Base-by-base conservation (phyloP, 1,284 basidiomycete species). In the Amylostereum areolatum region DNA sequence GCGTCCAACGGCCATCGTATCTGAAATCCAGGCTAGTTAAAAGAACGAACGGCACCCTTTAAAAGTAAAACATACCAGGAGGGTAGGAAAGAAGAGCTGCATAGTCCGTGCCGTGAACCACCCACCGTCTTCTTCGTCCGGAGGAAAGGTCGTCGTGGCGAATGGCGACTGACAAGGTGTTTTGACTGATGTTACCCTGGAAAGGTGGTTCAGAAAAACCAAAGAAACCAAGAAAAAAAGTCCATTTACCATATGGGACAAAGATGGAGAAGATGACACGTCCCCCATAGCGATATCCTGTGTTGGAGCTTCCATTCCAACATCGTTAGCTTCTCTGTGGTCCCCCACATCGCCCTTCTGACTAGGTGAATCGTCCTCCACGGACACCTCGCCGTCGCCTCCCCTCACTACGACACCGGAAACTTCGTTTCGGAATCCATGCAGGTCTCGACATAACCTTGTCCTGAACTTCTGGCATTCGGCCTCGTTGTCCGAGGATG, bases 111-210 rank as follows among this genome's bases (percentile, higher is more conserved):
- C 10, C 42, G 25, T 25, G 11, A 12, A 29, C 78, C 31, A 73
- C 72, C 49, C 82, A 67, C 52, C 83, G 69, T 31, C 81, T 67
- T 29, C 73, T 70, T 39, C 79, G 73, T 25, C 71, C 65, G n/a
- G 80, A 80, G n/a, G 73, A 65, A 52, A 77, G 64, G 61, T 85
- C 84, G 55, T 87, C 84, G 45, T 81, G 78, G 37, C 80, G 74
- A 56, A 87, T 85, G 80, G 84, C 83, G 9, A 72, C 67, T 41
- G 78, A 75, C 35, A 87, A 66, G 1, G 81, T 77, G 57, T 86
- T 83, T 55, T 86, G 83, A 12, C 80, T 74, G 50, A 87, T 80
- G 8, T 60, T 56, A 29, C 83, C 84, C 83, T 83, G 55, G 36
- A 18, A 29, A 46, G 24, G 40, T 47, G 40, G 30, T 48, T 41